Percentiles rank a stretch among this genome's conserved stretches.
Conservation (phyloP, 2,329 filamentous ascomycete genomes). For the Madurella mycetomatis region DNA sequence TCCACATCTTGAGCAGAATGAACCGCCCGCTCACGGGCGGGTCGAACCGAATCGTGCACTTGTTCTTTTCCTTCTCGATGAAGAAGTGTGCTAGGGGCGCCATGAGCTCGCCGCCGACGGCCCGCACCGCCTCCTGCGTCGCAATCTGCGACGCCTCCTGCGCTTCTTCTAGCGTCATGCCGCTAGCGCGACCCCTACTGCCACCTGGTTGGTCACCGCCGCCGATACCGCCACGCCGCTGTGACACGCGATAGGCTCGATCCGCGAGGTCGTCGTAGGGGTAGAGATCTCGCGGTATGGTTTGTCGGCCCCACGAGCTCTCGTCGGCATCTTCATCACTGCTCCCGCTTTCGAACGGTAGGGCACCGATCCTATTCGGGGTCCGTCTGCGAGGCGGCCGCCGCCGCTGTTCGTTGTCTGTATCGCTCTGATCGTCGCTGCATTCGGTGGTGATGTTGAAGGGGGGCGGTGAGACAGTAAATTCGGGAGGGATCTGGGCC, state of each 20-base stretch:
- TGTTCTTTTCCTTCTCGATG: slow-evolving; percentile 76
- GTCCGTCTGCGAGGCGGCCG: slow-evolving; percentile 34
- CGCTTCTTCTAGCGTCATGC: slow-evolving; percentile 36
- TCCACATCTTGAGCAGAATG: slow-evolving; percentile 88
- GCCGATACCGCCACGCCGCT: slow-evolving; percentile 23
- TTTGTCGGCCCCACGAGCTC: background rate
- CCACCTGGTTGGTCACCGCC: slow-evolving; percentile 7
- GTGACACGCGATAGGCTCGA: background rate
- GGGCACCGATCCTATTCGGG: slow-evolving; percentile 49
- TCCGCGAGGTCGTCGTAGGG: too few species aligned
- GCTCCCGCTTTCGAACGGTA: slow-evolving; percentile 51
- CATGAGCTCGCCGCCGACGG: slow-evolving; percentile 58
- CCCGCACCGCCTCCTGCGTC: slow-evolving; percentile 53
- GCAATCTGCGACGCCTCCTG: slow-evolving; percentile 48
- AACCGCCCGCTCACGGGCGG: slow-evolving; percentile 77
- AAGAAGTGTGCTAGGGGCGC: slow-evolving; percentile 76
- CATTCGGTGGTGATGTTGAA: slow-evolving; percentile 57
- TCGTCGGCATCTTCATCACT: slow-evolving; percentile 35
- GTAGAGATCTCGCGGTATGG: background rate
- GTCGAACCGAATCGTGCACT: slow-evolving; percentile 81
- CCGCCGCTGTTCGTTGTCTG: slow-evolving; percentile 21
- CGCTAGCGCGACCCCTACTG: slow-evolving; percentile 9
- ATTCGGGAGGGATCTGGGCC: slow-evolving; percentile 55
- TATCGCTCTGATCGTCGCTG: slow-evolving; percentile 54
- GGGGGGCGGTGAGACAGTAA: slow-evolving; percentile 43